Percentiles rank a stretch among this genome's conserved stretches.
phyloP scores from a whole-genome alignment of 768 basidiomycete genomes.

The Collybia mongolica region DNA sequence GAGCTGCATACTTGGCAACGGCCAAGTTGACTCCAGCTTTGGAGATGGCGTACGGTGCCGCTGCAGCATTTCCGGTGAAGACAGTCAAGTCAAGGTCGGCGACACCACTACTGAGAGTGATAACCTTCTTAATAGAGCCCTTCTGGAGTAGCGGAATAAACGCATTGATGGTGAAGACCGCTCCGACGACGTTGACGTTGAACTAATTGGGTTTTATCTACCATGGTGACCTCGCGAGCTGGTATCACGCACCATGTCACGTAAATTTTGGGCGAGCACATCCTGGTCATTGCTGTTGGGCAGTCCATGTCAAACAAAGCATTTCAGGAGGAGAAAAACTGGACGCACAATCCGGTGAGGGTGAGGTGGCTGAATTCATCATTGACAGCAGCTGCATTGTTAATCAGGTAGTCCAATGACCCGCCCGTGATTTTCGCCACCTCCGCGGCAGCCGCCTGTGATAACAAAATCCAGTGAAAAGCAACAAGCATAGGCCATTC shows the following conservation, averaged over 20 bases:
- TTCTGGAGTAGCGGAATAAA: conserved; percentile 37
- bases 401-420: conserved; percentile 34
- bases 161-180: conserved; percentile 30
- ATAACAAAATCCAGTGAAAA: not conserved
- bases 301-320: not conserved
- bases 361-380: conserved; percentile 3
- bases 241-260: not conserved
- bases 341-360: conserved; percentile 21
- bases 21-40: conserved; percentile 37
- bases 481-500: not conserved
- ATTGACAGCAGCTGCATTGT: conserved; percentile 29
- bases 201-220: conserved; percentile 11
- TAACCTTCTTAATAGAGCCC: conserved; percentile 31
- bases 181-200: conserved; percentile 32
- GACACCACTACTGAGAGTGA: conserved; percentile 27
- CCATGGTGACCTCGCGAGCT: conserved; percentile 2
- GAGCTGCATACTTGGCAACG: conserved; percentile 31
- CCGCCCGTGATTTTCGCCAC: conserved; percentile 27
- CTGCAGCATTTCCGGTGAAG: conserved; percentile 1
- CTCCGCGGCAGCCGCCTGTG: conserved; percentile 25
- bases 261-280: no score
- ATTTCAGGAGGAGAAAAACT: not conserved
- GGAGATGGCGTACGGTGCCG: conserved; percentile 28
- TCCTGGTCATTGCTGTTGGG: no score
- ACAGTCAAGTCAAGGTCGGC: conserved; percentile 25